These are phyloP conservation scores for Tolypocladium amazonense DNA, from an alignment of 2,329 filamentous ascomycete genomes.

Conservation along the genomic window DNA sequence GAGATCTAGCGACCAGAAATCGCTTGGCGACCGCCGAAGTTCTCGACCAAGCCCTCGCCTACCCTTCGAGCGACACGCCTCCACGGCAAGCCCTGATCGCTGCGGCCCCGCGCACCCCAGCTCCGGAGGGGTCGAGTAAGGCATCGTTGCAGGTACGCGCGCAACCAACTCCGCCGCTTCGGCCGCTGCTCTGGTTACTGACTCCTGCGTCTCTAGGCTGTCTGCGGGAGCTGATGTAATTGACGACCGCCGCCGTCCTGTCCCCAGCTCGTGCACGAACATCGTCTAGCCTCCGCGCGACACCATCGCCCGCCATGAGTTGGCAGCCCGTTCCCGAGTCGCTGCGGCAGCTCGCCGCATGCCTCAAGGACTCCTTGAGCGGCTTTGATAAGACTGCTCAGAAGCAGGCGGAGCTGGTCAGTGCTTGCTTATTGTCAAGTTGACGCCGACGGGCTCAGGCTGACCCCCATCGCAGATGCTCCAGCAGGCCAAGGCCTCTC, in stretches of 20 bases:
- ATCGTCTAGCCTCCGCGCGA: neutral
- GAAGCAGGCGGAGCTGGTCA: slow-evolving; percentile 81
- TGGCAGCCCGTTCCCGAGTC: slow-evolving; percentile 89
- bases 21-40: neutral
- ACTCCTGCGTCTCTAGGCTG: neutral
- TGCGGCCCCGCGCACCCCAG: neutral
- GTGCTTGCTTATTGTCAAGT: slow-evolving; percentile 15
- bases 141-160: neutral
- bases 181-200: neutral
- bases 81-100: neutral
- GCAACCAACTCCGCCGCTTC: neutral
- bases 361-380: slow-evolving; percentile 84
- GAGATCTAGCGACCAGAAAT: neutral
- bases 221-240: neutral
- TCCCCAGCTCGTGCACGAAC: neutral
- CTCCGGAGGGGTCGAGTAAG: neutral
- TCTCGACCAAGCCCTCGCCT: neutral
- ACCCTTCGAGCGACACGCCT: neutral
- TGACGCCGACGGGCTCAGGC: neutral
- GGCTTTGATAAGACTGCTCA: slow-evolving; percentile 69
- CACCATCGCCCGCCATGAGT: slow-evolving; percentile 49
- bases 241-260: neutral
- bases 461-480: slow-evolving; percentile 60
- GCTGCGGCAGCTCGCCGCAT: slow-evolving; percentile 79
- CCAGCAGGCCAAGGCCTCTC: slow-evolving; percentile 72